phyloP scores from a whole-genome alignment of 73 alveolate genomes.

The Tetrahymena malaccensis region DNA sequence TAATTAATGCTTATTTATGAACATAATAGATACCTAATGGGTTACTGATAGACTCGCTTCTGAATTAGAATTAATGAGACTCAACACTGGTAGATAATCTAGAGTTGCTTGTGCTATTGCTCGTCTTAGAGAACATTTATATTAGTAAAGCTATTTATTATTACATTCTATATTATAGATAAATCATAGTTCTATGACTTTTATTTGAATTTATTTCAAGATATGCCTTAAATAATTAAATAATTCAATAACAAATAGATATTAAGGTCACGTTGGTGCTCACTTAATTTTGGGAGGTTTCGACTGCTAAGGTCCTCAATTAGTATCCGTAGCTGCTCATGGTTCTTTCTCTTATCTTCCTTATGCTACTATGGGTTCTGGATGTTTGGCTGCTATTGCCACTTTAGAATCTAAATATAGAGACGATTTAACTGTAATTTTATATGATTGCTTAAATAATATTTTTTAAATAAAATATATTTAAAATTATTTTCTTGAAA shows the following conservation, averaged over 20 bases:
- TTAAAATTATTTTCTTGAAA: not conserved
- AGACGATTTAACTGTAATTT: conserved; percentile 63
- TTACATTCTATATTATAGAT: not conserved
- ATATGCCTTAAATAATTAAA: not conserved
- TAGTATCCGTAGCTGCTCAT: conserved; percentile 83
- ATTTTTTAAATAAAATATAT: not conserved
- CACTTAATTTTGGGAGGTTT: conserved; percentile 98
- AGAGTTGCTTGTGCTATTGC: conserved; percentile 90
- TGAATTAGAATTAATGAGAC: conserved; percentile 80
- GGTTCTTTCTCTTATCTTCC: conserved; percentile 92
- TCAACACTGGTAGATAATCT: conserved; percentile 84
- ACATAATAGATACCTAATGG: not conserved
- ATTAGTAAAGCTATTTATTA: conserved; percentile 45
- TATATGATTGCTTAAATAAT: too few species aligned
- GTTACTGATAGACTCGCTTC: not conserved
- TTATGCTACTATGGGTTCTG: conserved; percentile 95
- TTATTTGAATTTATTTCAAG: not conserved
- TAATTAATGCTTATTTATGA: not conserved
- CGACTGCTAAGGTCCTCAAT: conserved; percentile 83
- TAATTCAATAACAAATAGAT: not conserved
- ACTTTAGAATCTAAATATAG: conserved; percentile 90
- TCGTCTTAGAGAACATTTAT: conserved; percentile 76
- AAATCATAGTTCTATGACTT: not conserved
- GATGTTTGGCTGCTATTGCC: conserved; percentile 97
- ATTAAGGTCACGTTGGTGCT: conserved; percentile 91